A percentile compares a stretch with the other conserved stretches of the same genome.
Evolutionary conservation across 345 rosid genomes (phyloP).

Genomic region (Stellera chamaejasme): DNA sequence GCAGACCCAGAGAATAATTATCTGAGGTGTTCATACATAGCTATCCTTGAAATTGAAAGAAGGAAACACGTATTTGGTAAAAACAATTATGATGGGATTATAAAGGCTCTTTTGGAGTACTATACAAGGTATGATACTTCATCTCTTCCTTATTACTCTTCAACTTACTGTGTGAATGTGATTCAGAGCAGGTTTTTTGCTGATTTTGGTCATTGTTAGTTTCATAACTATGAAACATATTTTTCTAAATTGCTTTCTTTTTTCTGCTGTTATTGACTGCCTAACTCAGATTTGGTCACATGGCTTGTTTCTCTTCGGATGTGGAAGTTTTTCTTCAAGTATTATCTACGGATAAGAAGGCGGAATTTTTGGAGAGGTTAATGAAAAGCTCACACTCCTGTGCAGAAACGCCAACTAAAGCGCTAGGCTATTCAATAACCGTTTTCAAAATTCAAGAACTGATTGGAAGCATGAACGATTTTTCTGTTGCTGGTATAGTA

Average conservation of each 20-base stretch:
- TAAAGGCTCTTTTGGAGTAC: constrained; percentile 58
- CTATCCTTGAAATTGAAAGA: constrained; percentile 78
- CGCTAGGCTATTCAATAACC: constrained; percentile 68
- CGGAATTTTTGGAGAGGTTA: constrained; percentile 48
- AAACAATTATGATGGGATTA: constrained; percentile 40
- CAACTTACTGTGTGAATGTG: neutral
- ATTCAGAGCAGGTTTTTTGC: neutral
- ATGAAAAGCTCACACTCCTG: constrained; percentile 26
- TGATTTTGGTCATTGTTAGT: constrained; percentile 1
- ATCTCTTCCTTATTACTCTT: neutral
- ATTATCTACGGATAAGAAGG: constrained; percentile 48
- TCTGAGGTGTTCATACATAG: constrained; percentile 68
- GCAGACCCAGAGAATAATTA: constrained; percentile 35
- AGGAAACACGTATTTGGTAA: constrained; percentile 68
- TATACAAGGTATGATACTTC: constrained; percentile 44
- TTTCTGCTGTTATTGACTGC: constrained; percentile 4
- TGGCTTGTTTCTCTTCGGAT: constrained; percentile 83
- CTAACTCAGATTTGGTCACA: constrained; percentile 82
- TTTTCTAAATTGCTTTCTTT: neutral
- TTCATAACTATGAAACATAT: neutral
- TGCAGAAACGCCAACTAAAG: constrained; percentile 41
- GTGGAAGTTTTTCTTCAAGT: constrained; percentile 63
- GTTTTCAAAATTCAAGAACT: constrained; percentile 60
- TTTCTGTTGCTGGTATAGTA: constrained; percentile 73
- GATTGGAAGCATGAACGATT: constrained; percentile 40